phyloP scores from a whole-genome alignment of 257 asterid genomes.

The Solanum pennellii region DNA sequence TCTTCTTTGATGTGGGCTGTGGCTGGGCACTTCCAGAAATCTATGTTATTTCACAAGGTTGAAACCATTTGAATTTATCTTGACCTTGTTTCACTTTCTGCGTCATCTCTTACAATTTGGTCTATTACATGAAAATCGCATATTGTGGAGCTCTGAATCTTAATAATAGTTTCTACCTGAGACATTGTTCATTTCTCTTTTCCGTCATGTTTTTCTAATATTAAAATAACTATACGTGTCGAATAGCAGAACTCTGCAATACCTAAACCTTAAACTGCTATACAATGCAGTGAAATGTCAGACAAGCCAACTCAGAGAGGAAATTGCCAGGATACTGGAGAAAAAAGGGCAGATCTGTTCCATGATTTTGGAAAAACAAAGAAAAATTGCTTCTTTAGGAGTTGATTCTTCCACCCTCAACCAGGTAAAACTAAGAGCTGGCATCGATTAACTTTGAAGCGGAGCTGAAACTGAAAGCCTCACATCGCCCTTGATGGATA shows the following conservation, averaged over 20 bases:
- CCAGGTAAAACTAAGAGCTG: conserved; percentile 30
- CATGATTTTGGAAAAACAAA: conserved; percentile 54
- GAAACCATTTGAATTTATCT: not conserved
- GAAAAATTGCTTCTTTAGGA: conserved; percentile 40
- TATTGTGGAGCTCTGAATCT: not conserved
- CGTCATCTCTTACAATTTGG: not conserved
- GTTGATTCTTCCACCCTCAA: conserved; percentile 48
- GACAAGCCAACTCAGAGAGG: conserved; percentile 41
- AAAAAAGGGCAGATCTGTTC: conserved; percentile 43
- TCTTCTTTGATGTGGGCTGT: not conserved
- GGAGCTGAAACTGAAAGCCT: not conserved
- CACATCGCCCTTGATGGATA: not conserved
- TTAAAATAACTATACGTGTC: not conserved
- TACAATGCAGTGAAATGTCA: conserved; percentile 52
- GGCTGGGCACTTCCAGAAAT: not conserved
- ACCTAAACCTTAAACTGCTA: not conserved
- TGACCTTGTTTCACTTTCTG: not conserved
- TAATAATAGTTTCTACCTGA: not conserved
- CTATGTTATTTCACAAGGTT: not conserved
- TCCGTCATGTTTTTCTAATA: not conserved
- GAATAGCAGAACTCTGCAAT: not conserved
- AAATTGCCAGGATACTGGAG: conserved; percentile 32
- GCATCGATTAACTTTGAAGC: not conserved
- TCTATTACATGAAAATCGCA: not conserved
- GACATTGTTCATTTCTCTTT: not conserved